Evolutionary conservation across 169 alveolate genomes (phyloP), one percentile per base, ranked within the genome.

Genomic region (Plasmodium gallinaceum): DNA sequence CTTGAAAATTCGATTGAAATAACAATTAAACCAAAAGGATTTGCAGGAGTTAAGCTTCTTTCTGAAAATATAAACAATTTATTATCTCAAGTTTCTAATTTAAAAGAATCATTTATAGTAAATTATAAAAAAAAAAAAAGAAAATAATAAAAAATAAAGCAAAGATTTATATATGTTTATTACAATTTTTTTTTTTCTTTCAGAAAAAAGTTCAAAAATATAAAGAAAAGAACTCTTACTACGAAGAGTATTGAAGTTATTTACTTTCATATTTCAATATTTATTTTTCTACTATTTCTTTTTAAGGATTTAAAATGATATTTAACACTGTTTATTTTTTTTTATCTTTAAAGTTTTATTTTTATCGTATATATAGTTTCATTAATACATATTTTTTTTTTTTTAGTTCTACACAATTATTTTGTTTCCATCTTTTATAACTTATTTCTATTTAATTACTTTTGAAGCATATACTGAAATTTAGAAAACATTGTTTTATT

Each of bases 1-100:
- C 75, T 85, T 16, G 74, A 70, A 85, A 69, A 85, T 73, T 61
- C 46, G 0, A 71, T 85, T 48, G 92, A 85, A 66, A 85, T 85
- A 58, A 70, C 85, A 10, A 71, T 85, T 3, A 85, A 62, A 46
- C 92, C 92, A 16, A 85, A 70, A 54, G 92, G 92, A 16, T 85
- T 70, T 60, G 88, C 87, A 10, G 92, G 92, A 18, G 92, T 71
- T 14, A 85, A 85, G 18, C 60, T 85, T 64, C 88, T 85, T 70
- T 64, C 92, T 70, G 92, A 69, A 18, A 85, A 70, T 52, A 70
- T 85, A 22, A 26, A 43, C 46, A 51, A 60, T 20, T 26, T 85
- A 64, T 42, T 60, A 48, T 26, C 52, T 52, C 76, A 85, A 57
- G 92, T 85, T 12, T 57, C 87, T 8, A 65, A 57, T 48, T 39